A percentile compares a stretch with the other conserved stretches of the same genome.
These are phyloP conservation scores for Alternaria sp. DNA, from an alignment of 2,329 filamentous ascomycete genomes.

Conservation along the genomic window DNA sequence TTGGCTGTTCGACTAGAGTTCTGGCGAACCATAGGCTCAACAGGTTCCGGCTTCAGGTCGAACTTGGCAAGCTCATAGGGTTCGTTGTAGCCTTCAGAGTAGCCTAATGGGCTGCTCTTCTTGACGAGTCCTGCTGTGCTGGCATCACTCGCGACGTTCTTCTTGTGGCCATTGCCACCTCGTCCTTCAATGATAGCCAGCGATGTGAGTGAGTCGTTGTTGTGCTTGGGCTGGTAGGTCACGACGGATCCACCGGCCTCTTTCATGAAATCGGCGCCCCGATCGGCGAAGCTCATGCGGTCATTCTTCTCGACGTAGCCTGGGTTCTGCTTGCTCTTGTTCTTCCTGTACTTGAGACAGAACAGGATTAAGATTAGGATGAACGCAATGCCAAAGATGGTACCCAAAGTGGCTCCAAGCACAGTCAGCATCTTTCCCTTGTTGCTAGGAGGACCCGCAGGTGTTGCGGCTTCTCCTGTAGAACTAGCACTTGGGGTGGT, in stretches of 20 bases:
- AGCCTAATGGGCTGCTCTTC: slow-evolving; percentile 57
- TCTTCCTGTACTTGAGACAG: slow-evolving; percentile 68
- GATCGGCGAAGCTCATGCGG: slow-evolving; percentile 60
- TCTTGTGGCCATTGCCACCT: slow-evolving; percentile 58
- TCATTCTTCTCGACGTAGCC: slow-evolving; percentile 53
- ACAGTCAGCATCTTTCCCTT: slow-evolving; percentile 66
- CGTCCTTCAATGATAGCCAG: slow-evolving; percentile 65
- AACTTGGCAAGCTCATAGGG: slow-evolving; percentile 58
- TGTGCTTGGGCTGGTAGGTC: slow-evolving; percentile 42
- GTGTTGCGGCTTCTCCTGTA: slow-evolving; percentile 48
- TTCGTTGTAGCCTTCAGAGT: slow-evolving; percentile 51
- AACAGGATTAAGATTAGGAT: slow-evolving; percentile 77
- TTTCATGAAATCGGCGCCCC: slow-evolving; percentile 62
- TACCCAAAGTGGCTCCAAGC: slow-evolving; percentile 81
- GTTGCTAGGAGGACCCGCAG: slow-evolving; percentile 43
- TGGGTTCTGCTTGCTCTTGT: slow-evolving; percentile 66
- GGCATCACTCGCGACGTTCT: slow-evolving; percentile 65
- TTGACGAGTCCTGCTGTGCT: slow-evolving; percentile 68
- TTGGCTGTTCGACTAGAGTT: slow-evolving; percentile 44
- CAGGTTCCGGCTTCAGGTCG: slow-evolving; percentile 50
- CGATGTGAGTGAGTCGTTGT: slow-evolving; percentile 53
- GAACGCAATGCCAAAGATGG: slow-evolving; percentile 76
- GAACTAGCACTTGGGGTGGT: slow-evolving; percentile 40
- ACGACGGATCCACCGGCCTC: slow-evolving; percentile 58
- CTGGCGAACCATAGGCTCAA: slow-evolving; percentile 49